Evolutionary conservation across 192 early-diverging fungal species (phyloP), one percentile per base, ranked within the genome.

Genomic region (Allomyces arbusculus): DNA sequence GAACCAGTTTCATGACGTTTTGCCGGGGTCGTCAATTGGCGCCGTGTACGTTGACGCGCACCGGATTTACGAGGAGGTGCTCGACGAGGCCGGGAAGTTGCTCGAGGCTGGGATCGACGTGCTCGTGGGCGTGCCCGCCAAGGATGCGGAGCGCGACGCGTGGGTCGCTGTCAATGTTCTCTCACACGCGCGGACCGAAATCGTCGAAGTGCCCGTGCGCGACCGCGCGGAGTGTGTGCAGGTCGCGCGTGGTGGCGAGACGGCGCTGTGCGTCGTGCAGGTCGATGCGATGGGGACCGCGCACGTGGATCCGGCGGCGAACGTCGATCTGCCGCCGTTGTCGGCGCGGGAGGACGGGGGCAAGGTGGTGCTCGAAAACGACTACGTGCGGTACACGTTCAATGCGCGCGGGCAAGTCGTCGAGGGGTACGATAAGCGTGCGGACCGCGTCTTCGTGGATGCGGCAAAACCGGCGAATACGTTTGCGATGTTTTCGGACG

Each of bases 1-100:
- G 28, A 92, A 89, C 70, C 96, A 99, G 81, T 99, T 99, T 72
- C 96, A 99, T 69, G 94, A 97, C 75, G 89, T 97, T 4, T 77
- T 99, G 61, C 92, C 96, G 0, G 96, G 96, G 0, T 88, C 89
- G 4, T 78, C 85, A 19, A 97, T 99, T 69, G 89, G 84, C 43
- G 74, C 91, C 73, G 96, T 94, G 24, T 95, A 94, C 72, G 74
- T 82, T 22, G 96, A 99, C 74, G 91, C 87, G 16, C 76, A 79
- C 28, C 71, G 72, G 65, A 73, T 76, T 20, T 82, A 75, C 65
- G 65, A 67, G 7, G 69, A 78, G 19, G 68, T 75, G 1, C 11
- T 71, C 1, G 63, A 55, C 24, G 75, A 78, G 71, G 79, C 76
- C 8, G 67, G 55, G 9, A 66, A 66, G 6, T 50, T 89, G 63